Percentiles rank a stretch among this genome's conserved stretches.
phyloP scores from a whole-genome alignment of 2,329 filamentous ascomycete species.

The Fulvia fulva region DNA sequence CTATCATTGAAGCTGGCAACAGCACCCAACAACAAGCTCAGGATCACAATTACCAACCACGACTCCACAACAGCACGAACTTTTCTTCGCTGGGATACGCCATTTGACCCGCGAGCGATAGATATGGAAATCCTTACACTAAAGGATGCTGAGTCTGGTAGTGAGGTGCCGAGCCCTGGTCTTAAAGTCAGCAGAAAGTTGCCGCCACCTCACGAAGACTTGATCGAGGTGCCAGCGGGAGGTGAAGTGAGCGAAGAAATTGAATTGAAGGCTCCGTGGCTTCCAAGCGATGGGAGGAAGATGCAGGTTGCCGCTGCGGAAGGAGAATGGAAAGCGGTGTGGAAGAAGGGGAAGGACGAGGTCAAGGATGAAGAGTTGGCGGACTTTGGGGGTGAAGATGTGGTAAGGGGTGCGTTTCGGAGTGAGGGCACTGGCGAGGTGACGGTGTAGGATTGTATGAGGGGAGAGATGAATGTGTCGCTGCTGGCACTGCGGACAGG shows the following conservation, averaged over 20 bases:
- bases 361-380: no score
- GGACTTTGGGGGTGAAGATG: no score
- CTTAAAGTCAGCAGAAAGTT: constrained; percentile 37
- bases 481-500: no score
- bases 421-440: no score
- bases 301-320: not conserved
- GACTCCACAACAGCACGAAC: not conserved
- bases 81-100: constrained; percentile 38
- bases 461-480: no score
- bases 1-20: not conserved
- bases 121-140: constrained; percentile 38
- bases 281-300: not conserved
- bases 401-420: no score
- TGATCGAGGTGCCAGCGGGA: constrained; percentile 35
- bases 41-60: not conserved
- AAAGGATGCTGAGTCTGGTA: constrained; percentile 25
- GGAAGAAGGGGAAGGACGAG: no score
- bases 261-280: constrained; percentile 28
- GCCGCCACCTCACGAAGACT: constrained; percentile 34
- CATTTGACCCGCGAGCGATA: constrained; percentile 35
- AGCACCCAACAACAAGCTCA: not conserved
- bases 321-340: not conserved
- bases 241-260: constrained; percentile 32
- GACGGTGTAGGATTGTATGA: no score
- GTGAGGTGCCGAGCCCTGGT: constrained; percentile 28